Conservation (phyloP, 139 green algal genomes). For the Coccomyxa sp. region DNA sequence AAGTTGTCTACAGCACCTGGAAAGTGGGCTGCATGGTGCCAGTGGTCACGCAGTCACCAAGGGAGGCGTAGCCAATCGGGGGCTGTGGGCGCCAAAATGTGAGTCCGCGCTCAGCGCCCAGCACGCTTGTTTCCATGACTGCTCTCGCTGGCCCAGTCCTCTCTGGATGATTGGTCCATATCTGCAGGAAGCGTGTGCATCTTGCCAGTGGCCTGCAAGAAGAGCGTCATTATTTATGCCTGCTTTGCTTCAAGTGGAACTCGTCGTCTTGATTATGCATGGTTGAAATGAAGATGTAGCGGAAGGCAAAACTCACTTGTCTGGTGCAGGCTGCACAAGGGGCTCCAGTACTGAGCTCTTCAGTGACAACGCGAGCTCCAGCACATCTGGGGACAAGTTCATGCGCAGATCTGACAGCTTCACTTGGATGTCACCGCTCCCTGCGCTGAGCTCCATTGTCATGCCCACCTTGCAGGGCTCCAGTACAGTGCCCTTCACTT, state of each 20-base stretch:
- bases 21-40: constrained; percentile 43
- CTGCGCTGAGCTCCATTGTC: constrained; percentile 10
- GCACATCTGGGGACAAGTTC: constrained; percentile 60
- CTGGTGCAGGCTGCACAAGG: constrained; percentile 38
- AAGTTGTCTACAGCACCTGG: constrained; percentile 28
- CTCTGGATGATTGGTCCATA: constrained; percentile 51
- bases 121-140: constrained; percentile 19
- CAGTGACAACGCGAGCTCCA: constrained; percentile 51
- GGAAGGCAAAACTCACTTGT: constrained; percentile 16
- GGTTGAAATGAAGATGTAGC: not conserved
- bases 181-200: constrained; percentile 52
- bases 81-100: constrained; percentile 76
- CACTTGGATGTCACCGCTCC: constrained; percentile 40
- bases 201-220: constrained; percentile 39
- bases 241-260: not conserved
- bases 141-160: not conserved
- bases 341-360: constrained; percentile 41
- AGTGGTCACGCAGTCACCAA: constrained; percentile 69
- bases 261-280: too few species aligned
- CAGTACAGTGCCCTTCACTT: constrained; percentile 40
- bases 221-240: not conserved
- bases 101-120: constrained; percentile 47
- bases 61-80: constrained; percentile 64
- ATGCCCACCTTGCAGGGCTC: constrained; percentile 46
- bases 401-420: constrained; percentile 40